phyloP scores from a whole-genome alignment of 2,329 filamentous ascomycete species.

The Arthrobotrys conoides region DNA sequence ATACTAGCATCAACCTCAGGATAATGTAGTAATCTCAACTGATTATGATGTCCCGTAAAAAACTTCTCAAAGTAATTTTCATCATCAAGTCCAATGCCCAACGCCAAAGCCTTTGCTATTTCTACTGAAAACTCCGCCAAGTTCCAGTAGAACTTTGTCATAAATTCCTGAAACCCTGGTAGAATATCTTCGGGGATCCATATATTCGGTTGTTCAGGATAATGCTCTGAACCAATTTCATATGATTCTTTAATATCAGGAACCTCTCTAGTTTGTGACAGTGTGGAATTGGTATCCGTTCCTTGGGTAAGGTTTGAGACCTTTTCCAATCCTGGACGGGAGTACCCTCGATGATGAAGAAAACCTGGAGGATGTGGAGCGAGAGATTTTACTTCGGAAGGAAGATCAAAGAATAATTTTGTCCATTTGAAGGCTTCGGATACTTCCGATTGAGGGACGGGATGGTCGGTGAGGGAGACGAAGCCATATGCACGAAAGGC shows the following conservation, averaged over 20 bases:
- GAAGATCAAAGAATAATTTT: conserved; percentile 49
- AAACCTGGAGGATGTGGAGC: conserved; percentile 54
- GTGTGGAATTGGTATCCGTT: conserved; percentile 6
- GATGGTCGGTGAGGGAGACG: conserved; percentile 44
- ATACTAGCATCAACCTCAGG: conserved; percentile 67
- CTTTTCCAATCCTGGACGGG: conserved; percentile 69
- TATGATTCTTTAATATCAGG: conserved; percentile 66
- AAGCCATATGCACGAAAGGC: conserved; percentile 52
- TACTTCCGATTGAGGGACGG: conserved; percentile 26
- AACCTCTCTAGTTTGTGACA: conserved; percentile 12
- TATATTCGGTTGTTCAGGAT: conserved; percentile 67
- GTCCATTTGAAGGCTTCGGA: conserved; percentile 46
- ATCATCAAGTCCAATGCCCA: conserved; percentile 67
- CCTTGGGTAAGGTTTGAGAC: conserved; percentile 65
- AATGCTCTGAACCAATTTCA: conserved; percentile 67
- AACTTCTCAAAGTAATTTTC: conserved; percentile 66
- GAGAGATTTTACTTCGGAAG: conserved; percentile 16
- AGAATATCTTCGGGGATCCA: conserved; percentile 67
- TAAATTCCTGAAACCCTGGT: conserved; percentile 67
- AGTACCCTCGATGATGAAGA: conserved; percentile 69
- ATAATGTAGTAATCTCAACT: conserved; percentile 70
- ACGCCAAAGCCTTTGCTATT: conserved; percentile 65
- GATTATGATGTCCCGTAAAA: conserved; percentile 69
- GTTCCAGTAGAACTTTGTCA: conserved; percentile 68
- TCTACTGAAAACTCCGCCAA: conserved; percentile 66